Conservation (phyloP, 1,284 basidiomycete genomes). For the Neolentinus lepideus region DNA sequence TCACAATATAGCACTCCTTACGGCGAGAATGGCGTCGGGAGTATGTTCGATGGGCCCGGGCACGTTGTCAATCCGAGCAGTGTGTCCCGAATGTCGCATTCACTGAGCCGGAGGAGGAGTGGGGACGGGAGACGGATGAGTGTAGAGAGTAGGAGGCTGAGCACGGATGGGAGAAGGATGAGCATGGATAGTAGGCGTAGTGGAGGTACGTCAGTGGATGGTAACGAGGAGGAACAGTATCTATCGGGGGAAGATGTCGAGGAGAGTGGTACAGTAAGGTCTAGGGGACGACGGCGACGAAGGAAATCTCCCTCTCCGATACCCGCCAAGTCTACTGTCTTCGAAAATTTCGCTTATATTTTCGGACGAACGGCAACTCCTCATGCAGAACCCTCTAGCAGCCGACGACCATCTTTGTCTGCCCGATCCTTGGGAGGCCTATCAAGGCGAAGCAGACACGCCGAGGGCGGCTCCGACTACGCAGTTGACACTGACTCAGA, state of each 20-base stretch:
- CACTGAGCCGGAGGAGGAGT: conserved; percentile 40
- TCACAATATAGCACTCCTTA: conserved; percentile 55
- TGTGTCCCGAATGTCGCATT: conserved; percentile 61
- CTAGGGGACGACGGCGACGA: conserved; percentile 11
- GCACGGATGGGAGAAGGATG: conserved; percentile 30
- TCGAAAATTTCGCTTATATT: conserved; percentile 64
- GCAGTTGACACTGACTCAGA: conserved; percentile 60
- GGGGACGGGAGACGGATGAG: conserved; percentile 26
- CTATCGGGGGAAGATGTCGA: conserved; percentile 9
- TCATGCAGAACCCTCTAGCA: conserved; percentile 27
- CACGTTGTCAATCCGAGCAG: conserved; percentile 68
- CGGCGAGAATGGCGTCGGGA: conserved; percentile 47
- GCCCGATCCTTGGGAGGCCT: conserved; percentile 46
- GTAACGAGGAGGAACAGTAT: conserved; percentile 15
- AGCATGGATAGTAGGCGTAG: conserved; percentile 40
- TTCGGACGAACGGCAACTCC: conserved; percentile 44
- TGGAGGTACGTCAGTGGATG: conserved; percentile 14
- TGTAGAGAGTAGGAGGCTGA: conserved; percentile 19
- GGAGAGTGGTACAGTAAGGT: conserved; percentile 8
- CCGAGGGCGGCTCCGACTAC: conserved; percentile 53
- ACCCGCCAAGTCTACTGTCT: conserved; percentile 42
- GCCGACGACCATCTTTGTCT: conserved; percentile 46
- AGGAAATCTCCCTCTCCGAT: conserved; percentile 30
- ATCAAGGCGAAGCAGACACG: conserved; percentile 46
- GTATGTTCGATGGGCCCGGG: conserved; percentile 74